Evolutionary conservation across 148 eudicot genomes (phyloP), one percentile per base, ranked within the genome.

Genomic region (Spergularia bocconei): DNA sequence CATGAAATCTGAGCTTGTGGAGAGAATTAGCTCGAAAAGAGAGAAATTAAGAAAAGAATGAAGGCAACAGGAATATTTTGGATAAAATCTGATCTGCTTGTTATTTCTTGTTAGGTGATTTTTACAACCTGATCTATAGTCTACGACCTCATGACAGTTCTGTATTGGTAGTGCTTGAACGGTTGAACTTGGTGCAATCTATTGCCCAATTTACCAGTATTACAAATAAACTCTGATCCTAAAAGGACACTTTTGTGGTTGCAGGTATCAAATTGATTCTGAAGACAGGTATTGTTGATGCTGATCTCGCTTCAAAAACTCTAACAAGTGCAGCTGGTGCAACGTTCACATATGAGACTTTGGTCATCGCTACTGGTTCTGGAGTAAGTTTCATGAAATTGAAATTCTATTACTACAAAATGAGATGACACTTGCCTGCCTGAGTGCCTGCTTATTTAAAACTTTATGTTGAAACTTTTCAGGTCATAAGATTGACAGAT

Each of bases 341-440:
- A 69, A 71, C 85, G 58, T 91, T 89, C 76, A 87, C 85, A 38
- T 96, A 86, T 76, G 79, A 91, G 55, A 73, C 73, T 57, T 75
- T 96, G 87, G 63, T 96, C 69, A 86, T 96, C 52, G 99, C 98
- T 38, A 96, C 99, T 75, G 99, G 99, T 78, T 91, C 99, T 62
- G 75, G 87, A n/a, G 99, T 95, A 72, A 87, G 90, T 79, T 33
- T 58, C 58, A 15, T 67, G 55, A 47, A 17, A 15, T 23, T 70
- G 53, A 67, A 64, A 19, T 20, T 36, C 7, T 25, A 51, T 52
- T 21, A 11, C 19, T n/a, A 56, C 20, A 36, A 10, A 12, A 55
- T 50, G 15, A 61, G 50, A 17, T 5, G 11, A 44, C 21, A 10
- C 3, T 25, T 69, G 15, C 63, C 67, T 55, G 63, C 58, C 53